Conservation (phyloP, 495 filamentous ascomycete species). For the Penicillium samsonianum region DNA sequence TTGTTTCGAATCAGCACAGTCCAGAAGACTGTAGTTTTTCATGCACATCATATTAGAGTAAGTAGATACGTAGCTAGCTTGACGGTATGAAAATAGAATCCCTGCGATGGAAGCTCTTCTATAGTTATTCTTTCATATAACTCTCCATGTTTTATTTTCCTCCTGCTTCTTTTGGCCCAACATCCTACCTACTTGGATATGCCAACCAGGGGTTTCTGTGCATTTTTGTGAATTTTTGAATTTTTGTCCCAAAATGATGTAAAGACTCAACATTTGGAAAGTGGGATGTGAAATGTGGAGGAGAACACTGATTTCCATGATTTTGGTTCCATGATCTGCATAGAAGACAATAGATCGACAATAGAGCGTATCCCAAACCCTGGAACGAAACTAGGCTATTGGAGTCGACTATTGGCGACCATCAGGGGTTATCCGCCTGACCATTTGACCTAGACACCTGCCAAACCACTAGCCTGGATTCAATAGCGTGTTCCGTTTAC, state of each 20-base stretch:
- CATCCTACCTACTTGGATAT: no score
- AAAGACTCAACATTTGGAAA: not conserved
- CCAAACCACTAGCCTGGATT: constrained; percentile 30
- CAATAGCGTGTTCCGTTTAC: constrained; percentile 18
- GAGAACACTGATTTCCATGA: not conserved
- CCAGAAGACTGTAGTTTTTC: not conserved
- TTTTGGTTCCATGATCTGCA: constrained; percentile 3
- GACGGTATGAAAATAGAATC: not conserved
- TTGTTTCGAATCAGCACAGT: constrained; percentile 3
- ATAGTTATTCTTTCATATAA: not conserved
- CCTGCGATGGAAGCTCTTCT: not conserved
- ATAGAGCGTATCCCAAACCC: constrained; percentile 15
- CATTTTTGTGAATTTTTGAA: no score
- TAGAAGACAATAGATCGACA: not conserved
- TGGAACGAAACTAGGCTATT: constrained; percentile 21
- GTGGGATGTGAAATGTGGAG: constrained; percentile 8
- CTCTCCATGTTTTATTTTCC: no score
- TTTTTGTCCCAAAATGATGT: not conserved
- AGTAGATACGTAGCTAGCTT: not conserved
- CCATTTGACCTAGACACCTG: constrained; percentile 20
- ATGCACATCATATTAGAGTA: not conserved
- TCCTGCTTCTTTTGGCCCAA: no score
- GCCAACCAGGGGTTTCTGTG: not conserved
- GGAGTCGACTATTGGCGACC: constrained; percentile 29
- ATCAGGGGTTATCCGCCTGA: constrained; percentile 20